phyloP scores from a whole-genome alignment of 139 green algal genomes.

The Trebouxia sp. region DNA sequence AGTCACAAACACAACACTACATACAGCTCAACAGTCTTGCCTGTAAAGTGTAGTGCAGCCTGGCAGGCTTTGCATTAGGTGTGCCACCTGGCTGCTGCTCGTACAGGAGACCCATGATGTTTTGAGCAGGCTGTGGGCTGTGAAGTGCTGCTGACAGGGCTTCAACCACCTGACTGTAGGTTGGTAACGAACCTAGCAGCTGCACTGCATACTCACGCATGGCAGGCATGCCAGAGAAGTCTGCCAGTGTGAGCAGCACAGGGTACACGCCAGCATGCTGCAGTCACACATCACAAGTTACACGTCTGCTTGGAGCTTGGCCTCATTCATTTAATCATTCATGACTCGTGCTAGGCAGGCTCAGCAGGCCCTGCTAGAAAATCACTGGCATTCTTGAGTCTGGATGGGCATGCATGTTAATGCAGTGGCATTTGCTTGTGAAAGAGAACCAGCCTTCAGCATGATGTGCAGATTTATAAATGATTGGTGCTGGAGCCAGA shows the following conservation, averaged over 20 bases:
- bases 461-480: too few relatives aligned
- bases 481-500: too few relatives aligned
- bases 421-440: too few relatives aligned
- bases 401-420: too few relatives aligned
- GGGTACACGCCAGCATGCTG: constrained; percentile 51
- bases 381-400: too few relatives aligned
- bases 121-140: neutral
- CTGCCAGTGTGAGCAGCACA: constrained; percentile 59
- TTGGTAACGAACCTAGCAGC: constrained; percentile 69
- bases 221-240: constrained; percentile 29
- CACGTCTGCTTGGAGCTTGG: too few relatives aligned
- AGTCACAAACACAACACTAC: too few relatives aligned
- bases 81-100: neutral
- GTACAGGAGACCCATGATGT: neutral
- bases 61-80: constrained; percentile 24
- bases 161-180: constrained; percentile 36
- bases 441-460: too few relatives aligned
- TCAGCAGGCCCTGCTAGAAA: too few relatives aligned
- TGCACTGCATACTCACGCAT: constrained; percentile 32
- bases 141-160: constrained; percentile 8
- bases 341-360: too few relatives aligned
- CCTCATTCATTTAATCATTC: too few relatives aligned
- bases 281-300: neutral
- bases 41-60: constrained; percentile 63
- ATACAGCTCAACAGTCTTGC: too few relatives aligned